Evolutionary conservation across 2,329 filamentous ascomycete genomes (phyloP).

Genomic region (Talaromyces sp.): DNA sequence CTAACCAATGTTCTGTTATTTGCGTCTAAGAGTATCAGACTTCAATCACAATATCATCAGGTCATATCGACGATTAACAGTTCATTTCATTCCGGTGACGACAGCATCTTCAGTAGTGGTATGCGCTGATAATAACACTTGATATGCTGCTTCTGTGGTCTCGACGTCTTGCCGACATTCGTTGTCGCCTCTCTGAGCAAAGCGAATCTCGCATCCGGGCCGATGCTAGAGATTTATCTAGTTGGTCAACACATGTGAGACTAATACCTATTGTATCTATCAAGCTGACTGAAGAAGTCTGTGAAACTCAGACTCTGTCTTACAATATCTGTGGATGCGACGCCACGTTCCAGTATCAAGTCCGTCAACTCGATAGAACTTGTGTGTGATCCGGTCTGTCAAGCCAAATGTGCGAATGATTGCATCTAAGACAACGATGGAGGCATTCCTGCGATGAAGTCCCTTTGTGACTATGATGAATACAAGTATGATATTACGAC

Average conservation of each 20-base stretch:
- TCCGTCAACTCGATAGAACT: slow-evolving; percentile 18
- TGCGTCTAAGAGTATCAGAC: not conserved
- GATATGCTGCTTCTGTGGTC: not conserved
- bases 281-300: not conserved
- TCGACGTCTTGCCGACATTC: no score
- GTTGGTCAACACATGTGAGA: not conserved
- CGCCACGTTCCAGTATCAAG: slow-evolving; percentile 10
- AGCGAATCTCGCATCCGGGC: no score
- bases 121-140: not conserved
- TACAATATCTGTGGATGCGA: not conserved
- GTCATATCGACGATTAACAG: not conserved
- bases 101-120: not conserved
- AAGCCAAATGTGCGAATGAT: not conserved
- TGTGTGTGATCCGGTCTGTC: not conserved
- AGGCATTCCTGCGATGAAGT: not conserved
- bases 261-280: not conserved
- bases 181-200: no score
- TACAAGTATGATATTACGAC: not conserved
- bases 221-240: no score
- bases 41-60: not conserved
- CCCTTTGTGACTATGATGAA: not conserved
- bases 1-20: not conserved
- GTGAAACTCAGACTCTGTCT: not conserved
- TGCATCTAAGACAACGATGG: not conserved
- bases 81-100: not conserved